Percentiles rank a stretch among this genome's conserved stretches.
These are phyloP conservation scores for Exophiala dermatitidis DNA, from an alignment of 2,329 filamentous ascomycete genomes.

Conservation along the genomic window DNA sequence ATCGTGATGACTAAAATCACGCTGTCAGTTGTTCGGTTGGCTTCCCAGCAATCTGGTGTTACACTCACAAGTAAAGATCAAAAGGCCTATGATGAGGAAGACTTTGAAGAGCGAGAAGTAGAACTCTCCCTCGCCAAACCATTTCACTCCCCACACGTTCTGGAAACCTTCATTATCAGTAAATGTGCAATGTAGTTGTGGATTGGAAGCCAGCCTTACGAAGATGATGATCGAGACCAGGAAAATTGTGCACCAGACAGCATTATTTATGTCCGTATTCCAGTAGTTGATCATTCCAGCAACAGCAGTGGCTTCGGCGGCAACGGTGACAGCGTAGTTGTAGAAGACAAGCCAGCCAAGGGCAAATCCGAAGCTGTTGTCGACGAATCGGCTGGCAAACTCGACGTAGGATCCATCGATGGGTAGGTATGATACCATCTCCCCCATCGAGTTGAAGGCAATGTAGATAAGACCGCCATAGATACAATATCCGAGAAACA, in stretches of 20 bases:
- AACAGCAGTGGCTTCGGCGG: not conserved
- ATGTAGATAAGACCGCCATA: not conserved
- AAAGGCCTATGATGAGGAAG: conserved; percentile 64
- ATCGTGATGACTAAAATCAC: conserved; percentile 51
- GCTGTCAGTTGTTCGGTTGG: too few relatives aligned
- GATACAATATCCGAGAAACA: not conserved
- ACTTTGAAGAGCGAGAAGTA: conserved; percentile 74
- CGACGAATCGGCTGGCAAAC: not conserved
- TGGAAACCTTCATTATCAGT: too few relatives aligned
- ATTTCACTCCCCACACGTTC: conserved; percentile 64
- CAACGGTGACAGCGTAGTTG: not conserved
- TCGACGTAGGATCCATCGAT: not conserved
- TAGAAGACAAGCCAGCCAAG: not conserved
- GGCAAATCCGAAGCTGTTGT: not conserved
- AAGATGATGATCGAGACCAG: not conserved
- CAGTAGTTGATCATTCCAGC: not conserved
- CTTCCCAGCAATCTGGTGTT: too few relatives aligned
- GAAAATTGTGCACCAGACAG: not conserved
- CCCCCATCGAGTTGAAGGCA: not conserved
- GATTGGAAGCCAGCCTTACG: too few relatives aligned
- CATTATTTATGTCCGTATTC: not conserved
- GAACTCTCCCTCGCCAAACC: conserved; percentile 72
- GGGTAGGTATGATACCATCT: not conserved
- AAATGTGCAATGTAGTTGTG: too few relatives aligned
- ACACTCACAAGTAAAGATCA: conserved; percentile 52